Evolutionary conservation across 179 eudicot genomes (phyloP), one percentile per base, ranked within the genome.

Genomic region (Amaranthus tricolor): DNA sequence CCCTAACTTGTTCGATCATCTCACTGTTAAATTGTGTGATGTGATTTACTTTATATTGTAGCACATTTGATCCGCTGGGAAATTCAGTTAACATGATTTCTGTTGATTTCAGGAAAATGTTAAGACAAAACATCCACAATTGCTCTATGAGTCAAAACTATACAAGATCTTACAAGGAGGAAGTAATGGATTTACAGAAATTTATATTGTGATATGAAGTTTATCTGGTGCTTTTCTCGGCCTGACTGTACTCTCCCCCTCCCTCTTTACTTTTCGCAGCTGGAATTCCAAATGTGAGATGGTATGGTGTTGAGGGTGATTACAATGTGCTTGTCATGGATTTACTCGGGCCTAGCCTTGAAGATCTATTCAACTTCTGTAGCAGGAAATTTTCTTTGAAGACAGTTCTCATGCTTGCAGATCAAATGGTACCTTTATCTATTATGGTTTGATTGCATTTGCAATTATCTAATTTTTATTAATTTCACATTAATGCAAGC

Each of bases 361-460:
- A 94, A 80, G 98, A 94, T 86, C 79, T 94, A 70, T 94, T 94
- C 84, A 89, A 83, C 80, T 94, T 90, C 59, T 94, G 98, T 84
- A 90, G 88, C 75, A 83, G 98, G 84, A 94, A 92, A 82, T 89
- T 94, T 70, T 91, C 95, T 50, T 81, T 91, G 77, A 91, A 91
- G 85, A 91, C 95, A 43, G 97, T 93, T 79, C 90, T 93, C 20
- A 93, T 93, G 98, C 91, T 93, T 85, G 98, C 98, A n/a, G 98
- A 93, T 89, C 97, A 93, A 83, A 93, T 93, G 98, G 98, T 91
- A 77, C 74, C 43, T 76, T 43, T 53, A 44, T 54, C 60, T 19
- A n/a, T 15, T 62, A 57, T 13, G 43, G 68, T 44, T 47, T 62
- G 15, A 62, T 49, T 20, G 50, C 54, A 68, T 31, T 62, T 68